Conservation (phyloP, 176 grass and related monocot genomes). For the Phyllostachys edulis region DNA sequence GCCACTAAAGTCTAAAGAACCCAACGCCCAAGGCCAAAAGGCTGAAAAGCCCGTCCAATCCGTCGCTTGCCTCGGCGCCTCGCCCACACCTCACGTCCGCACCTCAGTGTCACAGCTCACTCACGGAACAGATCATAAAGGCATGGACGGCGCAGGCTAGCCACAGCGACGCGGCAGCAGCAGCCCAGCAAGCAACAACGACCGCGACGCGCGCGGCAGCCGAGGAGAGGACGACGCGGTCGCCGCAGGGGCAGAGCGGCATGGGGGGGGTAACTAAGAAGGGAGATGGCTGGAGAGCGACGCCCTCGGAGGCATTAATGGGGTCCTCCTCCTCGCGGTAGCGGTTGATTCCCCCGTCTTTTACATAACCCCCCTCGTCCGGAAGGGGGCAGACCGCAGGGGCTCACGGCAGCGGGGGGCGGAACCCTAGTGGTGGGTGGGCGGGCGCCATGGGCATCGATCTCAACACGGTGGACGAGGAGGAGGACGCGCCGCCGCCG, state of each 20-base stretch:
- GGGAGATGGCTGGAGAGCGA: conserved; percentile 56
- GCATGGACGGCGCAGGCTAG: conserved; percentile 39
- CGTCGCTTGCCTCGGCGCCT: not conserved
- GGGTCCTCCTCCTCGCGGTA: not conserved
- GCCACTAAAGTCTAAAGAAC: not conserved
- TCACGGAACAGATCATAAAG: conserved; percentile 31
- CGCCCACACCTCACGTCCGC: not conserved
- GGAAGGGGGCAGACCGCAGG: not conserved
- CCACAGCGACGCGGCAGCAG: conserved; percentile 42
- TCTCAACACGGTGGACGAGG: conserved; percentile 66
- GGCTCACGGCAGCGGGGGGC: not conserved
- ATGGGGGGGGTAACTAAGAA: conserved; percentile 45
- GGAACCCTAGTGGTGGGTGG: conserved; percentile 5
- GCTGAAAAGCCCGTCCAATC: conserved; percentile 23
- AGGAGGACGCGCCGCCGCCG: conserved; percentile 45
- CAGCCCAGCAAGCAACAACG: conserved; percentile 38
- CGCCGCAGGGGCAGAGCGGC: conserved; percentile 28
- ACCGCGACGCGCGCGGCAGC: conserved; percentile 42
- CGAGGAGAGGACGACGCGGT: conserved; percentile 23
- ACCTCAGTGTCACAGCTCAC: not conserved
- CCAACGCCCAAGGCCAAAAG: conserved; percentile 23
- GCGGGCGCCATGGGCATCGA: conserved; percentile 75
- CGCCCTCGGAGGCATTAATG: conserved; percentile 56
- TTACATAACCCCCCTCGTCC: conserved; percentile 12
- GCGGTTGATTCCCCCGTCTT: conserved; percentile 27